A percentile compares a stretch with the other conserved stretches of the same genome.
These are phyloP conservation scores for Cucumis cinereus DNA, from an alignment of 306 rosid genomes.

Conservation along the genomic window DNA sequence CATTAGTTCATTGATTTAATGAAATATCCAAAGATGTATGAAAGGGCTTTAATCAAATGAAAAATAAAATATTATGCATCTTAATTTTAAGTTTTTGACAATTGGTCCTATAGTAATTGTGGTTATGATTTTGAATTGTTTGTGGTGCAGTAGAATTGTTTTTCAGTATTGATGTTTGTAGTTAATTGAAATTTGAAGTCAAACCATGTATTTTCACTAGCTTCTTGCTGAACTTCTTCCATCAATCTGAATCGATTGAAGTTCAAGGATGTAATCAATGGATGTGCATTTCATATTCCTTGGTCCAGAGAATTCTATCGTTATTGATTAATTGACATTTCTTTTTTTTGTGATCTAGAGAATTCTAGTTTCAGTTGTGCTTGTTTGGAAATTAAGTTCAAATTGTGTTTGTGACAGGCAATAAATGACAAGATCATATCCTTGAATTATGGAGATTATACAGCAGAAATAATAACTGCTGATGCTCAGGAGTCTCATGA, in stretches of 20 bases:
- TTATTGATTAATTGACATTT: background rate
- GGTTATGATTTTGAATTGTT: background rate
- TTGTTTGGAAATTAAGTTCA: background rate
- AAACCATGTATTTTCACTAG: background rate
- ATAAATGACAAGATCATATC: conserved; percentile 73
- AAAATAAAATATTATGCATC: background rate
- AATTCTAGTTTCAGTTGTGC: background rate
- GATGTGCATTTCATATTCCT: background rate
- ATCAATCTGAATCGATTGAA: background rate
- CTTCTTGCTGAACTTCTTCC: background rate
- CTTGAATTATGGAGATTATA: conserved; percentile 68
- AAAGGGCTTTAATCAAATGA: too few species aligned
- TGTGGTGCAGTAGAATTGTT: background rate
- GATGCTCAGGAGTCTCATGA: conserved; percentile 86
- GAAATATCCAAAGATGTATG: too few species aligned
- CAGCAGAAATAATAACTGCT: conserved; percentile 87
- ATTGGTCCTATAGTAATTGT: background rate
- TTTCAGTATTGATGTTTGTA: background rate
- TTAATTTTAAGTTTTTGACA: background rate
- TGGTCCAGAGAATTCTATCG: background rate
- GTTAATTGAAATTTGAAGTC: background rate
- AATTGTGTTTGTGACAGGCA: conserved; percentile 43
- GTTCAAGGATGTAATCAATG: too few species aligned
- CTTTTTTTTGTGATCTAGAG: background rate
- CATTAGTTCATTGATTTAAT: too few species aligned